Base-by-base conservation (phyloP, 441 rosid species). In the Jatropha podagrica region DNA sequence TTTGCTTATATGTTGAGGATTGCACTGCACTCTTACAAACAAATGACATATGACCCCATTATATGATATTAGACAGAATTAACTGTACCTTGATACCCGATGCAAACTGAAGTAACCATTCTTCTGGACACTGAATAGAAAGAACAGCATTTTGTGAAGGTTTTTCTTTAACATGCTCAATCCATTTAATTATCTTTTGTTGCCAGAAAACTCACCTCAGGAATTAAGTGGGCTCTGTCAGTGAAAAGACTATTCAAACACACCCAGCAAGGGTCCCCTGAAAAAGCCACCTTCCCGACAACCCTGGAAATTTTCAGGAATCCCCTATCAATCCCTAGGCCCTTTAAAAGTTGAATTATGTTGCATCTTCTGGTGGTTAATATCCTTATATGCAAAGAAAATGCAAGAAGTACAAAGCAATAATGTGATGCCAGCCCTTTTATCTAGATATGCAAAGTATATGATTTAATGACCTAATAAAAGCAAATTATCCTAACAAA, bases 91-190 rank as follows among this genome's bases (percentile, higher is more conserved):
- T 85, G 80, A 88, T 76, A 63, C 92, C 95, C 3, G 84, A 80
- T 18, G 82, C 86, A 76, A 87, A 84, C 79, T 90, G 95, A 78
- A 82, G 85, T 9, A 90, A 78, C 92, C 92, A 90, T 78, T 90
- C 92, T 48, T 82, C 86, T 46, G 91, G 87, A 73, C 81, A 83
- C 92, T 90, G 89, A 73, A 44, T 70, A 7, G 32, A 62, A 75
- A 77, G 56, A 78, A 80, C 42, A 63, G 32, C 44, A 79, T 51
- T 73, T 46, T 58, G 18, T 73, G 59, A 81, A 41, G 70, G 27
- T 46, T 55, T 51, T 49, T 11, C 55, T 54, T 27, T 0, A 56
- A 37, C 23, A 54, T 71, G 7, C 37, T 63, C 69, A 18, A 6
- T 49, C 38, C 14, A 48, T 40, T 46, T 56, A 4, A 7, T 69